Conservation (phyloP, 257 asterid species). For the Fraxinus anomala region DNA sequence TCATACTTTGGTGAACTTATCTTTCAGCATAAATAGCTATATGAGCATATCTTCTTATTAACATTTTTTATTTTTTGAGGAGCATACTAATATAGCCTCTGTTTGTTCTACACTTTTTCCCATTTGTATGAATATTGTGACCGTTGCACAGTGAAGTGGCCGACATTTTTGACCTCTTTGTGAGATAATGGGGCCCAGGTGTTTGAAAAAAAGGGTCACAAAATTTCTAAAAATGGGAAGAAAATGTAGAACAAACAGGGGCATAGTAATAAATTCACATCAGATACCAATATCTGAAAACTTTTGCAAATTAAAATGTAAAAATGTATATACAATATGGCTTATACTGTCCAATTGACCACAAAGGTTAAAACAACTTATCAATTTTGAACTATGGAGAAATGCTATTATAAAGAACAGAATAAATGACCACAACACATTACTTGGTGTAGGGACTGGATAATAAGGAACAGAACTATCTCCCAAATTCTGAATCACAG, state of each 20-base stretch:
- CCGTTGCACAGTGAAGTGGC: too few relatives aligned
- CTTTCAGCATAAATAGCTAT: constrained; percentile 10
- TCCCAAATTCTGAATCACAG: constrained; percentile 31
- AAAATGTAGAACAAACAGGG: too few relatives aligned
- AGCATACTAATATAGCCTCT: neutral
- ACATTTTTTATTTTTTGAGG: neutral
- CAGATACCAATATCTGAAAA: constrained; percentile 5
- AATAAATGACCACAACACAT: constrained; percentile 20
- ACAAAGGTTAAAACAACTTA: constrained; percentile 16
- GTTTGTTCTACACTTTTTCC: too few relatives aligned
- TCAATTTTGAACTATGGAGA: constrained; percentile 9
- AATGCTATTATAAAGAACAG: constrained; percentile 9
- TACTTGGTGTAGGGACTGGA: constrained; percentile 46
- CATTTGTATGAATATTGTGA: too few relatives aligned
- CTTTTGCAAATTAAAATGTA: neutral
- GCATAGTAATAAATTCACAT: constrained; percentile 12
- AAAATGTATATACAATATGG: constrained; percentile 3
- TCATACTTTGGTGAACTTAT: constrained; percentile 7
- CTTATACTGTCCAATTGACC: constrained; percentile 13
- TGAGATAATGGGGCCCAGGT: too few relatives aligned
- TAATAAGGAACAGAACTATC: constrained; percentile 45
- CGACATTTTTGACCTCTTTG: too few relatives aligned
- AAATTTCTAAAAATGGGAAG: too few relatives aligned
- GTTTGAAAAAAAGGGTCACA: too few relatives aligned
- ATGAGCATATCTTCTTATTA: constrained; percentile 13